Evolutionary conservation across 768 basidiomycete genomes (phyloP), one percentile per base, ranked within the genome.

Genomic region (Boletellus ananiceps): DNA sequence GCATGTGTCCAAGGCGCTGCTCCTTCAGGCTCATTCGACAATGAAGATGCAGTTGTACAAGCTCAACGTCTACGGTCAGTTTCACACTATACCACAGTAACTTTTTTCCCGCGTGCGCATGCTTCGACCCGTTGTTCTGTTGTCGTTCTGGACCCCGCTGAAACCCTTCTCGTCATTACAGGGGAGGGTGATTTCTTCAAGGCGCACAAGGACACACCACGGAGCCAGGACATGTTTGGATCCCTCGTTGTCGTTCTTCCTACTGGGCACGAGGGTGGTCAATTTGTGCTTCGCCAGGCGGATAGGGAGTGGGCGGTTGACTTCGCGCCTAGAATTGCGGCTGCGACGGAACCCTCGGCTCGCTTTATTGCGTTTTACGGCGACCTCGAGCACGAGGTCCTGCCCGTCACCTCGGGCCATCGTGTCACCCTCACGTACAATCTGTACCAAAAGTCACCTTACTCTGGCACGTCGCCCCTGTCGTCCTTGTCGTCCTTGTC

Each of bases 221-320:
- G 72, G 8, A 57, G 65, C 8, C 63, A 66, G 6, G 57, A 56
- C 18, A 78, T 19, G 73, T 74, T 82, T 43, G 79, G 73, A 2
- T 79, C 78, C 1, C 69, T 82, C 5, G 71, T 80, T 2, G 52
- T 79, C 27, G 66, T 75, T 18, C 71, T 77, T 43, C 79, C 77
- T 12, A 71, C 72, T 0, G 32, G 56, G 0, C 73, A 80, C 52
- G 63, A 74, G 47, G 78, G 78, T 1, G 79, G 78, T 4, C 58
- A 62, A 15, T 66, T 78, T 13, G 44, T 66, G 2, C 62, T 82
- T 1, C 68, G 66, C 11, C 64, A 71, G 31, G 46, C 40, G 8
- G 65, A 56, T 14, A 49, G 62, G 19, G 71, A 72, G 37, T 72
- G 67, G 67, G 56, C 53, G 0, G 68, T 74, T 66, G 6, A 19